These are phyloP conservation scores for Paspalum notatum DNA, from an alignment of 176 grass and related monocot genomes.

Conservation along the genomic window DNA sequence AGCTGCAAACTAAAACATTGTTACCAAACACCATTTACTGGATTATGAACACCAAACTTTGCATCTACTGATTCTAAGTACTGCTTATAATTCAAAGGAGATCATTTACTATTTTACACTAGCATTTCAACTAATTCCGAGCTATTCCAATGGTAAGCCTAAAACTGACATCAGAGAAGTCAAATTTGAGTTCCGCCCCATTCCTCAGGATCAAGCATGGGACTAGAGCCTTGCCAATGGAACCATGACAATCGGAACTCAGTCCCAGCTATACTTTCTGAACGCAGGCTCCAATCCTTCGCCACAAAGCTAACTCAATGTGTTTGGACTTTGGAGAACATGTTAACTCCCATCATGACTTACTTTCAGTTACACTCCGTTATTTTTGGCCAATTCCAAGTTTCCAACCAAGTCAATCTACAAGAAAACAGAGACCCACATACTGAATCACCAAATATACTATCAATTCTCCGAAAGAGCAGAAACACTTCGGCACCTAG, in stretches of 20 bases:
- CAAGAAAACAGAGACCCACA: background rate
- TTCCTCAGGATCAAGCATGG: background rate
- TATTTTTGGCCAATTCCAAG: slow-evolving; percentile 10
- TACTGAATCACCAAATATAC: background rate
- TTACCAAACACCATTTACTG: background rate
- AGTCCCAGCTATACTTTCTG: background rate
- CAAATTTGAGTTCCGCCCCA: background rate
- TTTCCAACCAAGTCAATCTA: background rate
- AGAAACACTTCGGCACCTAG: slow-evolving; percentile 1
- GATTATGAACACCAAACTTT: background rate
- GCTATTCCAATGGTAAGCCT: background rate
- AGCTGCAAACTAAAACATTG: background rate
- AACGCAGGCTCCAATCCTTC: background rate
- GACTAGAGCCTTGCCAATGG: background rate
- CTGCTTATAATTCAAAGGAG: background rate
- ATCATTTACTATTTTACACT: background rate
- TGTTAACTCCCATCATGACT: background rate
- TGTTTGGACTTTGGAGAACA: background rate
- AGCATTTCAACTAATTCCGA: background rate
- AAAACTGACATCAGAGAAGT: background rate
- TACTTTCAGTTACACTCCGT: background rate
- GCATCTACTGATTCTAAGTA: background rate
- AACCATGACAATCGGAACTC: slow-evolving; percentile 12
- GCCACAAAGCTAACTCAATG: background rate
- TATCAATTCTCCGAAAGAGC: background rate